Percentiles rank a stretch among this genome's conserved stretches.
These are phyloP conservation scores for Pyrenochaeta sp. DNA, from an alignment of 2,329 filamentous ascomycete genomes.

Conservation along the genomic window DNA sequence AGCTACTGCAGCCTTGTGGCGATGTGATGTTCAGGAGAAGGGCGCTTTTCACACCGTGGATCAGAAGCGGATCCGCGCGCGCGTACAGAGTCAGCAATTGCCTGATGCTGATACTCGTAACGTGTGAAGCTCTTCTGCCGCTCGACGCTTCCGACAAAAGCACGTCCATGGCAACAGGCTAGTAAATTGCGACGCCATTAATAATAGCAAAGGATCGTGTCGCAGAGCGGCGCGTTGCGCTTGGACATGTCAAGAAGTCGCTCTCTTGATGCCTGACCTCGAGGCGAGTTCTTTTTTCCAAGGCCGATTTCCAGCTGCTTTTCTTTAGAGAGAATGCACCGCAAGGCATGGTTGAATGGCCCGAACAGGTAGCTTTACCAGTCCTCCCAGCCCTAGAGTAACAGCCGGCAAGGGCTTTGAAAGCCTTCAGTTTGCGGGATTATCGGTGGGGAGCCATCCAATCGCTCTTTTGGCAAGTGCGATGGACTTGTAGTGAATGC, in stretches of 20 bases:
- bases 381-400: not conserved
- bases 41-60: not conserved
- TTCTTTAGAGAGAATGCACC: not conserved
- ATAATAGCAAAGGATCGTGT: slow-evolving; percentile 25
- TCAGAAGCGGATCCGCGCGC: not conserved
- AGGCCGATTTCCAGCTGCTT: not conserved
- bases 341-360: not conserved
- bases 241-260: slow-evolving; percentile 17
- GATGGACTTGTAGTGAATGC: not conserved
- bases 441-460: not conserved
- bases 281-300: slow-evolving; percentile 1
- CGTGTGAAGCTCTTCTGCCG: not conserved
- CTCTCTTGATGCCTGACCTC: slow-evolving; percentile 26
- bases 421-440: not conserved
- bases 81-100: not conserved
- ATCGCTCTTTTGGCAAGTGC: not conserved
- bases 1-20: not conserved
- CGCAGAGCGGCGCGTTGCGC: slow-evolving; percentile 16
- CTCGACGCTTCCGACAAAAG: slow-evolving; percentile 22
- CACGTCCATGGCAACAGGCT: slow-evolving; percentile 9
- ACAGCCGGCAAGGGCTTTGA: not conserved
- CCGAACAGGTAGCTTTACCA: not conserved
- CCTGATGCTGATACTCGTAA: not conserved
- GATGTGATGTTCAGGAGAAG: not conserved
- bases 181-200: slow-evolving; percentile 24